Evolutionary conservation across 139 green algal genomes (phyloP).

Genomic region (Micractinium sp.): DNA sequence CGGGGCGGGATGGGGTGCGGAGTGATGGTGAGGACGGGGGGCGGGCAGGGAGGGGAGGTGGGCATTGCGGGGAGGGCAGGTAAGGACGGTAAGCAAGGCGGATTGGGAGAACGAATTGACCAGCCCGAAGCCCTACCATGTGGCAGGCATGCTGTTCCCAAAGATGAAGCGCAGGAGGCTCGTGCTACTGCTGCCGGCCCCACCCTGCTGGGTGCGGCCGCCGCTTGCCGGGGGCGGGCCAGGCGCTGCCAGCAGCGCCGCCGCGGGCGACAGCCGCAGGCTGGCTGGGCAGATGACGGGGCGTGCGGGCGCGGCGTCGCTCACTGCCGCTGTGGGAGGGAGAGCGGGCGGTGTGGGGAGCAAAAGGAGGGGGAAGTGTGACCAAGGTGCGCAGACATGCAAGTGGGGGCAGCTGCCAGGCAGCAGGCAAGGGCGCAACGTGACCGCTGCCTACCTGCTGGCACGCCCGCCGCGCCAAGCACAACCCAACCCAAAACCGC

Average conservation of each 20-base stretch:
- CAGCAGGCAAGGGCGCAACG: neutral
- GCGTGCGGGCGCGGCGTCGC: neutral
- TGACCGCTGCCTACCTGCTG: neutral
- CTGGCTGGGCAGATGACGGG: neutral
- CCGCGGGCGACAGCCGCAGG: slow-evolving; percentile 8
- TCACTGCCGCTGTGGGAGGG: too few relatives aligned
- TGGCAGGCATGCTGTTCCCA: neutral
- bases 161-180: neutral
- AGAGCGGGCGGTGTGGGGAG: too few relatives aligned
- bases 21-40: neutral
- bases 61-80: neutral
- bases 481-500: too few relatives aligned
- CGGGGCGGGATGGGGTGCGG: too few relatives aligned
- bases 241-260: slow-evolving; percentile 2
- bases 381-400: too few relatives aligned
- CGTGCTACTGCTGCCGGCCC: neutral
- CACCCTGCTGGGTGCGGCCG: too few relatives aligned
- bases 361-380: too few relatives aligned
- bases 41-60: neutral
- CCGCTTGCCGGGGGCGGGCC: neutral
- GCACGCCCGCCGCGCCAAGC: neutral
- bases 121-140: neutral
- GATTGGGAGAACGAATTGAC: neutral
- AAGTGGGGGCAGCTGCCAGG: too few relatives aligned
- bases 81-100: too few relatives aligned